Conservation (phyloP, 2,329 filamentous ascomycete genomes). For the Hypoxylon sp. region DNA sequence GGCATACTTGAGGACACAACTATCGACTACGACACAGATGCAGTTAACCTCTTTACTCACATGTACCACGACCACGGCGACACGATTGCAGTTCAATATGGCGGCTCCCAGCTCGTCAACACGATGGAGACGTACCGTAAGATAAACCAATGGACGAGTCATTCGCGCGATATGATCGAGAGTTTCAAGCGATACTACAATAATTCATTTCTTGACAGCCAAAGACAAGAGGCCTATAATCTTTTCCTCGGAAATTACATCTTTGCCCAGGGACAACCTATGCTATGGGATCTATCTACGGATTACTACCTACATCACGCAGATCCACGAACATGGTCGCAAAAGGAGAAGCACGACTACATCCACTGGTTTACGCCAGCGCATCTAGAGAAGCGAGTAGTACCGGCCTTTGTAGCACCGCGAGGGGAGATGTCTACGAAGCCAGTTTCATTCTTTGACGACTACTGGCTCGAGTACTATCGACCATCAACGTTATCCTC, state of each 20-base stretch:
- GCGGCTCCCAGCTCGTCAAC: slow-evolving; percentile 95
- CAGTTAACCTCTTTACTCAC: slow-evolving; percentile 93
- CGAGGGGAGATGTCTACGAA: slow-evolving; percentile 52
- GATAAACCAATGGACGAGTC: slow-evolving; percentile 98
- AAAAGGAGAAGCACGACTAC: slow-evolving; percentile 72
- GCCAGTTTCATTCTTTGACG: slow-evolving; percentile 74
- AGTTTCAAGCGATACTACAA: slow-evolving; percentile 99
- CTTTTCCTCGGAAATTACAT: slow-evolving; percentile 97
- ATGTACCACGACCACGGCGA: slow-evolving; percentile 99
- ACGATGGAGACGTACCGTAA: slow-evolving; percentile 99
- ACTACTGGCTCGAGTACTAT: slow-evolving; percentile 99
- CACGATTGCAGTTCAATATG: slow-evolving; percentile 97
- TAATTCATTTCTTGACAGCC: slow-evolving; percentile 97
- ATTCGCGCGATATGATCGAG: slow-evolving; percentile 98
- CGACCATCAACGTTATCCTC: slow-evolving; percentile 87
- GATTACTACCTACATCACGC: slow-evolving; percentile 97
- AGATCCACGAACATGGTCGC: slow-evolving; percentile 77
- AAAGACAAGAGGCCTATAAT: slow-evolving; percentile 97
- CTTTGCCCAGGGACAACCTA: slow-evolving; percentile 84
- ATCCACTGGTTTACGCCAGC: slow-evolving; percentile 87
- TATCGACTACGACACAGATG: slow-evolving; percentile 93
- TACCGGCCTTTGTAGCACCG: slow-evolving; percentile 59
- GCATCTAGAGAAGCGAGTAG: slow-evolving; percentile 69
- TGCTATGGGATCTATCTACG: slow-evolving; percentile 95
- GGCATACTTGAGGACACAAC: slow-evolving; percentile 82